Conservation (phyloP, 768 basidiomycete genomes). For the Leccinellum rugosiceps region DNA sequence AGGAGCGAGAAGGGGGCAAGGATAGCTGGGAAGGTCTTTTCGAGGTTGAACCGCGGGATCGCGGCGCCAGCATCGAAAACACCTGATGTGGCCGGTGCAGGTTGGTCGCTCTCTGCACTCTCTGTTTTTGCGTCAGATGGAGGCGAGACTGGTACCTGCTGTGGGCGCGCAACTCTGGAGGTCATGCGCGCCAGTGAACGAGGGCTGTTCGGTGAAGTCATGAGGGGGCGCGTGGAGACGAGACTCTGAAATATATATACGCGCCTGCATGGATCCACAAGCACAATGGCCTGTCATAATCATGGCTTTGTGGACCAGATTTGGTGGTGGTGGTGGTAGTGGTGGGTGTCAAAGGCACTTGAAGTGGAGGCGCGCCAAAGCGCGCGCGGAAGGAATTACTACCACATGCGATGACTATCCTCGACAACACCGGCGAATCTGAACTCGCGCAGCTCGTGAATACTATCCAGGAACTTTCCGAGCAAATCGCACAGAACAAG, state of each 20-base stretch:
- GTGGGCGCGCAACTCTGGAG: background rate
- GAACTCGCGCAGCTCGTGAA: conserved; percentile 62
- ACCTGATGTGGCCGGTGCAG: conserved; percentile 23
- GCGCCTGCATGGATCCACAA: background rate
- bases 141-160: background rate
- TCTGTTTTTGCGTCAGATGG: conserved; percentile 17
- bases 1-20: conserved; percentile 29
- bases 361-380: background rate
- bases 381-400: conserved; percentile 2
- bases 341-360: too few relatives aligned
- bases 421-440: conserved; percentile 51
- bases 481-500: conserved; percentile 80
- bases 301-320: background rate
- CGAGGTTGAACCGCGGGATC: conserved; percentile 27
- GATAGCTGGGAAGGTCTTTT: conserved; percentile 37
- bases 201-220: conserved; percentile 8
- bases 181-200: conserved; percentile 12
- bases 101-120: conserved; percentile 24
- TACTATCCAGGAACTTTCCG: conserved; percentile 74
- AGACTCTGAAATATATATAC: background rate
- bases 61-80: conserved; percentile 1
- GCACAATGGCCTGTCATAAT: background rate
- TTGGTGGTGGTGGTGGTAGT: background rate
- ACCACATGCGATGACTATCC: conserved; percentile 44
- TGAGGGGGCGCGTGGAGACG: background rate